Evolutionary conservation across 73 alveolate species (phyloP), one percentile per base, ranked within the genome.

Genomic region (Stentor roeselii): DNA sequence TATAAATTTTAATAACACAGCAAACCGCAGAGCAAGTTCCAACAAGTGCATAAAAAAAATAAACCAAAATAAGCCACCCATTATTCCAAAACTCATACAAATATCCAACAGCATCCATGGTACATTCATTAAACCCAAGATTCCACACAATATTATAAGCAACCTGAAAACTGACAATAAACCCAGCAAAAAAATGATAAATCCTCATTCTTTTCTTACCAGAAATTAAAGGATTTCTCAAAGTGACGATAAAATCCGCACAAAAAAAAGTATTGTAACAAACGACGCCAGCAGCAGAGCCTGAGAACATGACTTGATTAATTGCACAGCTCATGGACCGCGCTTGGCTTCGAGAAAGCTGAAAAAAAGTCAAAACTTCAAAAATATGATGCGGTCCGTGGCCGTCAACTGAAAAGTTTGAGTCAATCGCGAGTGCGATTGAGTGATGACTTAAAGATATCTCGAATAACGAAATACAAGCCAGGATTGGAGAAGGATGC

Each of bases 401-500:
- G 11, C 41, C 41, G 37, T 67, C 37, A 21, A 67, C 34, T 67
- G 80, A 67, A 36, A 67, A 30, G 34, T 67, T 32, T 67, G 80
- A 27, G 41, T 67, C 41, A 21, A 67, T 36, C 11, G 41, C 41
- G 11, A 67, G 37, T 21, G 80, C 80, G 37, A 67, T 67, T 27
- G 41, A 21, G 80, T 67, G 80, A 67, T 67, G 80, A 34, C 50
- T 27, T 40, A 67, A 27, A 30, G 80, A 67, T 27, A 67, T 67
- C 80, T 67, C 80, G 34, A 67, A 67, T 67, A 67, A 21, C 14
- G 80, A 67, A 67, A 67, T 67, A 1, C 80, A 67, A 1, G 80
- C 37, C n/a, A 67, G 80, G 2, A 67, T 67, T 67, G n/a, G 27
- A 27, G 80, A 67, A 21, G 80, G 80, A 67, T 67, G 80, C 41